Evolutionary conservation across 2,329 filamentous ascomycete genomes (phyloP).

Genomic region (Fusarium sp.): DNA sequence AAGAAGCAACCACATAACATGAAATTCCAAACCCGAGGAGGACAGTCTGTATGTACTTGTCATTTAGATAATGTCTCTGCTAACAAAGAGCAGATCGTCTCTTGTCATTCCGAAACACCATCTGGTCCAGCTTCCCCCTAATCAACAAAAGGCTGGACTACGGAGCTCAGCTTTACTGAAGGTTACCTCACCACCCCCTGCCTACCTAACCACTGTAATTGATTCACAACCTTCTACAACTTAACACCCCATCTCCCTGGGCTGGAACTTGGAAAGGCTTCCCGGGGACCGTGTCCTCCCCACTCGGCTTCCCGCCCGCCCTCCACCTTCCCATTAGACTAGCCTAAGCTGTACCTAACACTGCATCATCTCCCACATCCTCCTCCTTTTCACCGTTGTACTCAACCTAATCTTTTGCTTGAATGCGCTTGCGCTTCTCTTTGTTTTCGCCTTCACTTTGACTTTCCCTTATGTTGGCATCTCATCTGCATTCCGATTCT

Average conservation of each 20-base stretch:
- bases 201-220: constrained; percentile 21
- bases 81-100: constrained; percentile 10
- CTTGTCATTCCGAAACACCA: constrained; percentile 32
- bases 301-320: constrained; percentile 38
- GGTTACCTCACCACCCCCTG: constrained; percentile 1
- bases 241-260: constrained; percentile 29
- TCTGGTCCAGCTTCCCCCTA: constrained; percentile 32
- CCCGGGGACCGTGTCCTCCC: constrained; percentile 28
- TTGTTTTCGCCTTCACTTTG: constrained; percentile 28
- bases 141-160: constrained; percentile 4
- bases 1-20: background rate
- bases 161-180: background rate
- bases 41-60: background rate
- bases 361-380: constrained; percentile 41
- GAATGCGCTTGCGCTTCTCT: constrained; percentile 45
- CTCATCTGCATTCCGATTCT: constrained; percentile 38
- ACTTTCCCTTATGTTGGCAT: constrained; percentile 38
- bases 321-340: constrained; percentile 23
- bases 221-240: constrained; percentile 37
- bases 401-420: constrained; percentile 39
- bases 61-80: constrained; percentile 3
- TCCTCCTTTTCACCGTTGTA: constrained; percentile 42
- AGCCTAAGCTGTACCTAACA: constrained; percentile 12
- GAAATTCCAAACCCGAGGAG: background rate
- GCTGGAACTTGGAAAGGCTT: constrained; percentile 13